Percentiles rank a stretch among this genome's conserved stretches.
Conservation (phyloP, 2,329 filamentous ascomycete species). For the Exophiala bonariae region DNA sequence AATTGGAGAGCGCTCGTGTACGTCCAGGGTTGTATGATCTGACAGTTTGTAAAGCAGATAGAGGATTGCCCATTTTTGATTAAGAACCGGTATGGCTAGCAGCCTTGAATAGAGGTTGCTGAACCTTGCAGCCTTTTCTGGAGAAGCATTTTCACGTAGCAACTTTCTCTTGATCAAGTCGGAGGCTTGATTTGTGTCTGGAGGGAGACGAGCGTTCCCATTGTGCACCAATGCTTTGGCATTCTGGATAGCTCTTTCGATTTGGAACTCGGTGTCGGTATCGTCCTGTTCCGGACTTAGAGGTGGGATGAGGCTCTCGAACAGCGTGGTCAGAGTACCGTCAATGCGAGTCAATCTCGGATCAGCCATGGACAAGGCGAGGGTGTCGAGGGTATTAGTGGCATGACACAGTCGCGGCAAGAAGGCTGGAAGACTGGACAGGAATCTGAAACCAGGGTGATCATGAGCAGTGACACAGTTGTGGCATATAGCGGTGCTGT, state of each 20-base stretch:
- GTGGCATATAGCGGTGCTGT: too few species aligned
- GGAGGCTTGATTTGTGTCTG: constrained; percentile 79
- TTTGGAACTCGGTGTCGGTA: constrained; percentile 66
- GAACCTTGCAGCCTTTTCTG: constrained; percentile 75
- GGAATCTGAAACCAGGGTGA: too few species aligned
- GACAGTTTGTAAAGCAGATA: constrained; percentile 85
- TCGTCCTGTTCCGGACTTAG: constrained; percentile 64
- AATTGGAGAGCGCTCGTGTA: constrained; percentile 43
- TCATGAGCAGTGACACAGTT: not conserved
- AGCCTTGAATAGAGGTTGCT: constrained; percentile 88
- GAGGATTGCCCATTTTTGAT: constrained; percentile 95
- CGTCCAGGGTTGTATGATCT: constrained; percentile 57
- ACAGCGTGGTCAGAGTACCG: constrained; percentile 75
- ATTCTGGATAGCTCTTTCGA: constrained; percentile 60
- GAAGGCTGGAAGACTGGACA: too few species aligned
- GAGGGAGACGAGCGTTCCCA: constrained; percentile 21
- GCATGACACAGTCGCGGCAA: constrained; percentile 16
- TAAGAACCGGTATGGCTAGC: constrained; percentile 84
- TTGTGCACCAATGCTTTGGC: constrained; percentile 49
- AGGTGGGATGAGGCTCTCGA: constrained; percentile 70
- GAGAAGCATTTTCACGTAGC: constrained; percentile 72
- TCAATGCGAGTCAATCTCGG: constrained; percentile 64
- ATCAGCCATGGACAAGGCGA: constrained; percentile 51
- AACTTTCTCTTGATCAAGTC: constrained; percentile 90
- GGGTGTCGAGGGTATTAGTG: not conserved